phyloP scores from a whole-genome alignment of 192 early-diverging fungal species.

The Coemansia sp. region DNA sequence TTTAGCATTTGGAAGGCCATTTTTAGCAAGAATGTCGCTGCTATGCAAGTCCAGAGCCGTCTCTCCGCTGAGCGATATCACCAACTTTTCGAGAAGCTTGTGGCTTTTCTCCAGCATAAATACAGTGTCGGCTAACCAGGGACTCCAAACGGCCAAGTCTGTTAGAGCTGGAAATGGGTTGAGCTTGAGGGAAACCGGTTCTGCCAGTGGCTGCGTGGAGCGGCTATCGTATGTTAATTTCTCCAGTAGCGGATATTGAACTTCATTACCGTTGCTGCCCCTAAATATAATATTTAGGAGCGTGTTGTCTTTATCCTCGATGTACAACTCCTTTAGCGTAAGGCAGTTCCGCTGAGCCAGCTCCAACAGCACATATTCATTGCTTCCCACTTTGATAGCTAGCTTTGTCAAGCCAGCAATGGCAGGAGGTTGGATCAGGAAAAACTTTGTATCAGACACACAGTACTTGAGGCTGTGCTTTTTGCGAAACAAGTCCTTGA shows the following conservation, averaged over 20 bases:
- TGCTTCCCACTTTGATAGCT: not conserved
- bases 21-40: not conserved
- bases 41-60: not conserved
- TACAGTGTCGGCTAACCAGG: not conserved
- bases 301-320: not conserved
- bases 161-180: not conserved
- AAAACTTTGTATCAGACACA: not conserved
- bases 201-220: not conserved
- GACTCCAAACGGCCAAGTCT: not conserved
- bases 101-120: not conserved
- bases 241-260: not conserved
- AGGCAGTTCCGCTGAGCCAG: not conserved
- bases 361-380: not conserved
- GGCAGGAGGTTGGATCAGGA: not conserved
- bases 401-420: not conserved
- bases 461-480: not conserved
- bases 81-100: not conserved
- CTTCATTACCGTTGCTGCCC: not conserved
- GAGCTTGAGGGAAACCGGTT: not conserved
- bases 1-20: not conserved
- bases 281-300: not conserved
- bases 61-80: not conserved
- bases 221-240: not conserved
- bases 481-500: not conserved
- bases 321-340: not conserved